Conservation (phyloP, 2,329 filamentous ascomycete species). For the Drechslerella stenobrocha region DNA sequence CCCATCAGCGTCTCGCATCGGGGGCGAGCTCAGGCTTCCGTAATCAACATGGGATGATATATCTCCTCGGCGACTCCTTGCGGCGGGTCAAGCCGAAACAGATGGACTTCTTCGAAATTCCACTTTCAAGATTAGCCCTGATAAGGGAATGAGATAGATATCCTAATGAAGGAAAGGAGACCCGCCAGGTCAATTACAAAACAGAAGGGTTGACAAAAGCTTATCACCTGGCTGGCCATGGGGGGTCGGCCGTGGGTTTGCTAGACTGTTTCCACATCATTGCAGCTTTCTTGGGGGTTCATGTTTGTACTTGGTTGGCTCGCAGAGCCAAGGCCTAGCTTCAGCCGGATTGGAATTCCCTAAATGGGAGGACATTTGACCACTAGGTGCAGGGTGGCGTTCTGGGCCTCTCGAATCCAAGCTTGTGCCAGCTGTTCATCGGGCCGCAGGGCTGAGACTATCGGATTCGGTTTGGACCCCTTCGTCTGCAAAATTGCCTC, state of each 20-base stretch:
- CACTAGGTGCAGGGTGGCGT: neutral
- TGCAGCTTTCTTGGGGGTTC: neutral
- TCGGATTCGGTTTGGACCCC: too few relatives aligned
- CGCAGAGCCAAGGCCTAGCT: neutral
- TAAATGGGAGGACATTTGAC: neutral
- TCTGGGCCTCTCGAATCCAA: neutral
- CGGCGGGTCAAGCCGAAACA: too few relatives aligned
- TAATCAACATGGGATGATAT: too few relatives aligned
- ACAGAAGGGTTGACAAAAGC: neutral
- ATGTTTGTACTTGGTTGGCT: neutral
- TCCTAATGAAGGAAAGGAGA: neutral
- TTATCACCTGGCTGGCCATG: neutral
- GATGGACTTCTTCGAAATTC: too few relatives aligned
- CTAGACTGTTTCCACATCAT: neutral
- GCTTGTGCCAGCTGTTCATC: constrained; percentile 6
- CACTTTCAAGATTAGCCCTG: constrained; percentile 1
- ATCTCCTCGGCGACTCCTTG: too few relatives aligned
- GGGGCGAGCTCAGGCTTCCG: too few relatives aligned
- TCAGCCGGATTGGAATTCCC: constrained; percentile 1
- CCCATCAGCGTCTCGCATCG: too few relatives aligned
- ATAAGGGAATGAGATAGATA: neutral
- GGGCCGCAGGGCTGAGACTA: too few relatives aligned
- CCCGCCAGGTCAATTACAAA: neutral
- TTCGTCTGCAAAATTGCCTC: too few relatives aligned
- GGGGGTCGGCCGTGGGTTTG: neutral